Base-by-base conservation (phyloP, 768 basidiomycete genomes). In the Rhizopogon rudus region DNA sequence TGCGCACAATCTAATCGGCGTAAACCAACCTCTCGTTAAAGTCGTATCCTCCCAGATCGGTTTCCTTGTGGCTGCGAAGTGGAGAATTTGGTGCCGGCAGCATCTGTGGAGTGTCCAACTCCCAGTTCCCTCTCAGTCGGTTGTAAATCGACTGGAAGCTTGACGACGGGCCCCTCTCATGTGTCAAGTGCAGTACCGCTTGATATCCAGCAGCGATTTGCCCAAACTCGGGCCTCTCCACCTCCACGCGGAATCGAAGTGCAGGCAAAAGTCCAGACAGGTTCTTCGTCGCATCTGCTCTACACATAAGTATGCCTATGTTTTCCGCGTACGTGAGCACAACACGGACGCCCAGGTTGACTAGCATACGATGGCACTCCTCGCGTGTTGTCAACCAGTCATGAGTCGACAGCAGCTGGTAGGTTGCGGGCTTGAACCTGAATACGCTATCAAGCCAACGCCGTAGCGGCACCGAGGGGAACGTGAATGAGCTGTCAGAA, bases 381-480 rank as follows among this genome's bases (percentile, higher is more conserved):
- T 83, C 82, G 48, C 88, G 76, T 6, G 93, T 89, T 40, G 79
- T 83, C 58, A 82, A 76, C 10, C 77, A 69, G 56, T 86, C 82
- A 53, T 79, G 76, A 13, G 76, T 69, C 4, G 87, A 91, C 42
- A 81, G 68, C 10, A 94, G 74, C 25, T 67, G 65, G 62, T 81
- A 82, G 31, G 71, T 77, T 31, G 82, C 73, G 0, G 90, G 84
- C 63, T 87, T 91, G 74, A 92, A 86, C 66, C 83, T 88, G 80
- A 98, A 95, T 41, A 97, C 80, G 63, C 86, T 89, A 43, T 84
- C 84, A 58, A 99, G 82, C 96, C 95, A 98, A 50, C 79, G 81
- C 58, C 82, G 81, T 71, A 72, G 71, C 53, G 76, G 75, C 29
- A 80, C 70, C 43, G 76, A 70, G 3, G 77, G 72, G n/a, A 74